phyloP scores from a whole-genome alignment of 2,329 filamentous ascomycete species.

The Hypocrella siamensis region DNA sequence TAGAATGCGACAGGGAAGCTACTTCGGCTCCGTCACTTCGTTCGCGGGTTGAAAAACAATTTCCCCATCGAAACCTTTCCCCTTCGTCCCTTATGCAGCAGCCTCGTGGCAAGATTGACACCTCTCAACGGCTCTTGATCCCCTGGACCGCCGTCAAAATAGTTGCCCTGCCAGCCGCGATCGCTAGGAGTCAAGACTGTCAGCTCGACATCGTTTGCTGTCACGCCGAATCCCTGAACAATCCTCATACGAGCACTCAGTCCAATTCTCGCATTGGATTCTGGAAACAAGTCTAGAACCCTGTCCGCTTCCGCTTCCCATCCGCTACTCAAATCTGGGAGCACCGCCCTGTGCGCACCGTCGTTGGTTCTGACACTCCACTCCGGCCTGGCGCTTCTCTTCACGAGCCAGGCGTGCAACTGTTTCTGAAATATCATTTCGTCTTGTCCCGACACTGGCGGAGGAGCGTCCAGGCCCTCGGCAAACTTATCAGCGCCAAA shows the following conservation, averaged over 20 bases:
- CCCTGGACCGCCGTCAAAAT: no score
- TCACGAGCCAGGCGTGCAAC: not conserved
- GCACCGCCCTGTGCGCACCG: not conserved
- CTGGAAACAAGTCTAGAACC: not conserved
- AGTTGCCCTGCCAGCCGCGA: not conserved
- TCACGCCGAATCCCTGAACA: not conserved
- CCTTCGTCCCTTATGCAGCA: no score
- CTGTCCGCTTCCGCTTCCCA: not conserved
- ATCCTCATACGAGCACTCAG: not conserved
- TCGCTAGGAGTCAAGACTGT: conserved; percentile 1
- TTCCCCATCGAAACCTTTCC: no score
- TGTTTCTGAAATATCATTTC: not conserved
- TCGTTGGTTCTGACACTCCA: not conserved
- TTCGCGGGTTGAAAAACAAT: no score
- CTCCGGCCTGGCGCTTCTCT: not conserved
- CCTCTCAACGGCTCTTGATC: no score
- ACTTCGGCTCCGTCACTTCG: no score
- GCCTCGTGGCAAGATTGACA: no score
- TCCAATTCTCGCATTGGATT: not conserved
- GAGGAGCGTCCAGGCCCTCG: not conserved
- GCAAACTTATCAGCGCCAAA: not conserved
- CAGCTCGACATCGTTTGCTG: conserved; percentile 1
- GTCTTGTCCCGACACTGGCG: not conserved
- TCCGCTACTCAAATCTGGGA: not conserved
- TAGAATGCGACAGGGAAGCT: no score